Evolutionary conservation across 768 basidiomycete genomes (phyloP).

Genomic region (Tricholoma sp.): DNA sequence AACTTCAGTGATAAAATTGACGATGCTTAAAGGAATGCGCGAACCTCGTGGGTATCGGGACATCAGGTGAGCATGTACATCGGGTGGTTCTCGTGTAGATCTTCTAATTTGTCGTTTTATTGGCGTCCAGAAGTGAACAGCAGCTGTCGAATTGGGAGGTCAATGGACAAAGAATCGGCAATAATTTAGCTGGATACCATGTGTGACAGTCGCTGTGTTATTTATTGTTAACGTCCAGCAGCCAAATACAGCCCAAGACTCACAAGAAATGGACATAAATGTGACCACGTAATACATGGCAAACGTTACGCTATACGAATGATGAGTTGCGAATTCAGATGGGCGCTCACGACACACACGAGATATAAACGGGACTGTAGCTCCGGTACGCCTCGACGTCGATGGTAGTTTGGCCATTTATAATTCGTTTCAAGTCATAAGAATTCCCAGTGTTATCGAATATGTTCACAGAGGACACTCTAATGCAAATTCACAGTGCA

Average conservation of each 20-base stretch:
- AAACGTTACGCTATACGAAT: constrained; percentile 41
- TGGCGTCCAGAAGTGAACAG: constrained; percentile 54
- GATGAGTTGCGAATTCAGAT: neutral
- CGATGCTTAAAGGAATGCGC: neutral
- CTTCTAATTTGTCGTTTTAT: constrained; percentile 47
- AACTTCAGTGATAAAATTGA: neutral
- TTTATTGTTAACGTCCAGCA: neutral
- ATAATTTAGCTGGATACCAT: constrained; percentile 21
- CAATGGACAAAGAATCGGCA: neutral
- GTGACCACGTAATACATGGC: constrained; percentile 53
- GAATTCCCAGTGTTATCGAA: constrained; percentile 53
- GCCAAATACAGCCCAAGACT: constrained; percentile 3
- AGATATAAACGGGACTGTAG: constrained; percentile 44
- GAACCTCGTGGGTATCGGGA: constrained; percentile 43
- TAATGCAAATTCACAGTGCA: constrained; percentile 9
- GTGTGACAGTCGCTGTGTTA: constrained; percentile 38
- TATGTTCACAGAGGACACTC: constrained; percentile 42
- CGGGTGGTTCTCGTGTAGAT: constrained; percentile 50
- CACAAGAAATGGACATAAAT: constrained; percentile 60
- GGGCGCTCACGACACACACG: constrained; percentile 23
- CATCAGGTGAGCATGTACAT: constrained; percentile 61
- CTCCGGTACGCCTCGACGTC: constrained; percentile 38
- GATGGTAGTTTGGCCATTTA: constrained; percentile 34
- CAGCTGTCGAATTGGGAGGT: constrained; percentile 20
- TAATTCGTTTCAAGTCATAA: constrained; percentile 41